Evolutionary conservation across 495 filamentous ascomycete genomes (phyloP).

Genomic region (Chlorociboria aeruginascens): DNA sequence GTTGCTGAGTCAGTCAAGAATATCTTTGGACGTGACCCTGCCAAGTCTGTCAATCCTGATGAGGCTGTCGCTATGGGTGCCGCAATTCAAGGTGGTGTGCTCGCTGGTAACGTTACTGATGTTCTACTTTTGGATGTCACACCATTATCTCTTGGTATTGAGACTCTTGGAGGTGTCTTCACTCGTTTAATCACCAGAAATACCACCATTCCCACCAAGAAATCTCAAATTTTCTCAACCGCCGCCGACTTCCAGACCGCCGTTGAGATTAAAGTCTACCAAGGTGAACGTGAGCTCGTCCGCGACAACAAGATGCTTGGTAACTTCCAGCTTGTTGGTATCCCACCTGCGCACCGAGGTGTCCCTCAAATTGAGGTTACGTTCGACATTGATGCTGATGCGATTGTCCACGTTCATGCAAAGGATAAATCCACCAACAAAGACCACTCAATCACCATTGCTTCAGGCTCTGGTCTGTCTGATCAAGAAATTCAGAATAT

Average conservation of each 20-base stretch:
- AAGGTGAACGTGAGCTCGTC: conserved; percentile 99
- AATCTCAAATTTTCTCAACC: conserved; percentile 97
- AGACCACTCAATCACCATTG: conserved; percentile 98
- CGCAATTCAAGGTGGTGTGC: conserved; percentile 93
- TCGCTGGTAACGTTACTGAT: conserved; percentile 94
- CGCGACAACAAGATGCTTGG: conserved; percentile 98
- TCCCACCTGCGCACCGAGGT: conserved; percentile 94
- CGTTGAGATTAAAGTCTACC: conserved; percentile 99
- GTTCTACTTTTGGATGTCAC: conserved; percentile 95
- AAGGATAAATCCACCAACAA: conserved; percentile 99
- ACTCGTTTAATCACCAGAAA: conserved; percentile 99
- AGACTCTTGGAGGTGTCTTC: conserved; percentile 99
- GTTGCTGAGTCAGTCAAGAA: conserved; percentile 93
- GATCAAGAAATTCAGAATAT: conserved; percentile 89
- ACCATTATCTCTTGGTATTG: conserved; percentile 95
- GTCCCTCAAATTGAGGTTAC: conserved; percentile 97
- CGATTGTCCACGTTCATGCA: conserved; percentile 96
- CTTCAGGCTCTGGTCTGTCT: conserved; percentile 94
- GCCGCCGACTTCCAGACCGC: conserved; percentile 98
- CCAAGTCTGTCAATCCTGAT: conserved; percentile 98
- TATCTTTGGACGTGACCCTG: conserved; percentile 95
- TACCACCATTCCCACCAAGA: conserved; percentile 99
- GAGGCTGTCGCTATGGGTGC: conserved; percentile 98
- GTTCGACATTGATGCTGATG: conserved; percentile 99
- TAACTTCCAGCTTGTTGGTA: conserved; percentile 99